A percentile compares a stretch with the other conserved stretches of the same genome.
Conservation (phyloP, 257 asterid species). For the Handroanthus guayacan region DNA sequence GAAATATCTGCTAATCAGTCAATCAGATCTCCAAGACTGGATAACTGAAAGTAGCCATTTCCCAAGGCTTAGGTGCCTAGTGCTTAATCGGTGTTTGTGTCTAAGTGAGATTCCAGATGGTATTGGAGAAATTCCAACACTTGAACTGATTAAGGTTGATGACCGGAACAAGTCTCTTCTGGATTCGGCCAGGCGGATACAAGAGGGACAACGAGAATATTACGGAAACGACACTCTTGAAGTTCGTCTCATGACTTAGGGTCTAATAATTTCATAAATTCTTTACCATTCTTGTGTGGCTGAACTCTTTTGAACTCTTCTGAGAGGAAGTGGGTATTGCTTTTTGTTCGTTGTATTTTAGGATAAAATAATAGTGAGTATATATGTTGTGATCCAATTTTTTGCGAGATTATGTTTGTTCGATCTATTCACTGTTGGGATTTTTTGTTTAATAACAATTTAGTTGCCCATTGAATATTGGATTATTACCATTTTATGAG, state of each 20-base stretch:
- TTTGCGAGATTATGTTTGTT: no score
- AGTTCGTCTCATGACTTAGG: not conserved
- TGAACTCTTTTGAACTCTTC: no score
- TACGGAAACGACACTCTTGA: not conserved
- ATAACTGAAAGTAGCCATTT: slow-evolving; percentile 8
- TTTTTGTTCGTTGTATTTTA: no score
- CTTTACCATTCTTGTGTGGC: no score
- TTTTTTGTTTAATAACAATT: no score
- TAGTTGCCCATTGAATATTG: no score
- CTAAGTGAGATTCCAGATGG: slow-evolving; percentile 8
- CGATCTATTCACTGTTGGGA: no score
- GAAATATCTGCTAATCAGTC: not conserved
- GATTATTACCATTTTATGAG: no score
- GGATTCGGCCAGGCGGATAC: not conserved
- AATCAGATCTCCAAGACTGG: not conserved
- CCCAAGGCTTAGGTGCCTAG: not conserved
- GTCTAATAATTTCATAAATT: no score
- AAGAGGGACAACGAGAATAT: not conserved
- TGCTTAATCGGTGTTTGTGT: not conserved
- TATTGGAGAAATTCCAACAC: slow-evolving; percentile 2
- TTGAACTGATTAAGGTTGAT: slow-evolving; percentile 1
- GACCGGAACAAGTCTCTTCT: not conserved
- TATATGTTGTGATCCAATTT: no score
- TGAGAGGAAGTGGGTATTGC: no score
- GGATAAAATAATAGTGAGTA: no score